Evolutionary conservation across 352 stramenopile genomes (phyloP).

Genomic region (Peronospora destructor): DNA sequence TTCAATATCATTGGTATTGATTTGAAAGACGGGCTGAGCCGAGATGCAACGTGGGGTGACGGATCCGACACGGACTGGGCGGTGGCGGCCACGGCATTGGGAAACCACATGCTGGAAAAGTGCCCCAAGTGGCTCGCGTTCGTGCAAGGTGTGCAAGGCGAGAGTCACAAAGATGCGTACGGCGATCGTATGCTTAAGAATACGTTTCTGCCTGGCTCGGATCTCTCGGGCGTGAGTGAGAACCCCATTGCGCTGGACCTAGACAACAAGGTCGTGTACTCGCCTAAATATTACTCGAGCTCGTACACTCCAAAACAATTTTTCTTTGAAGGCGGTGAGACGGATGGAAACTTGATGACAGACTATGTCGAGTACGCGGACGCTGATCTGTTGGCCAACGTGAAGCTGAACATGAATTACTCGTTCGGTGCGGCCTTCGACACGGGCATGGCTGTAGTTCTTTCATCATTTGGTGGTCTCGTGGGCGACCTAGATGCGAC

Average conservation of each 20-base stretch:
- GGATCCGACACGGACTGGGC: slow-evolving; percentile 72
- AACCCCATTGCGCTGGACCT: slow-evolving; percentile 51
- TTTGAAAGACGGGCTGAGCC: slow-evolving; percentile 64
- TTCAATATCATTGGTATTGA: slow-evolving; percentile 85
- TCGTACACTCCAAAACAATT: slow-evolving; percentile 54
- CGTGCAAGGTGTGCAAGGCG: slow-evolving; percentile 61
- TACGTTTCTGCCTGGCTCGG: slow-evolving; percentile 59
- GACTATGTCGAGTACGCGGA: slow-evolving; percentile 58
- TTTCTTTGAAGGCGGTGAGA: slow-evolving; percentile 53
- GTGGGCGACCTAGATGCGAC: slow-evolving; percentile 51
- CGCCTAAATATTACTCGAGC: slow-evolving; percentile 70
- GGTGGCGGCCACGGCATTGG: slow-evolving; percentile 55
- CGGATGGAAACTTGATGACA: slow-evolving; percentile 49
- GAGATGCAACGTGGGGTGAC: slow-evolving; percentile 68
- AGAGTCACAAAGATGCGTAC: slow-evolving; percentile 63
- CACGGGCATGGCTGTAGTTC: slow-evolving; percentile 54
- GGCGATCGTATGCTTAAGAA: slow-evolving; percentile 51
- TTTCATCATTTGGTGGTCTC: slow-evolving; percentile 81
- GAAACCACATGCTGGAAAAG: slow-evolving; percentile 51
- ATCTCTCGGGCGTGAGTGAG: slow-evolving; percentile 42
- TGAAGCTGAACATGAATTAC: slow-evolving; percentile 73
- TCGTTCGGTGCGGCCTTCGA: slow-evolving; percentile 65
- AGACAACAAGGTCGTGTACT: slow-evolving; percentile 74
- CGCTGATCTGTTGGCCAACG: slow-evolving; percentile 48
- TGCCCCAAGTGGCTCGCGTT: slow-evolving; percentile 79